phyloP scores from a whole-genome alignment of 495 filamentous ascomycete genomes.

The Rostrohypoxylon terebratum region DNA sequence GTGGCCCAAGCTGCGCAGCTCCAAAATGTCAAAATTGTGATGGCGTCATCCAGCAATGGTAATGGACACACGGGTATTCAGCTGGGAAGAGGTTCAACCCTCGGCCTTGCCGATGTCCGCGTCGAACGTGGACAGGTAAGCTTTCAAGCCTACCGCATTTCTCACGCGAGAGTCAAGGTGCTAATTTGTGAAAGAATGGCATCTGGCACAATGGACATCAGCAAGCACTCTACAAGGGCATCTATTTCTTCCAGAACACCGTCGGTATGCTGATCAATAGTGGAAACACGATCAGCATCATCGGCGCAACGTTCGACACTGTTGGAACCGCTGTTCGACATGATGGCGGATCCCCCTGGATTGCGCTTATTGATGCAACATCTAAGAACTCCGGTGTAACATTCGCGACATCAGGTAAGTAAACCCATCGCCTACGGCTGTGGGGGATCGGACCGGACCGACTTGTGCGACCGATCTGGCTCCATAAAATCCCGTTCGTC shows the following conservation, averaged over 20 bases:
- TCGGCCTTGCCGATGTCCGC: slow-evolving; percentile 52
- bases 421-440: background rate
- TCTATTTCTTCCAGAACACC: slow-evolving; percentile 68
- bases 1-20: slow-evolving; percentile 73
- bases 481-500: background rate
- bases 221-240: slow-evolving; percentile 76
- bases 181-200: slow-evolving; percentile 51
- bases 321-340: slow-evolving; percentile 69
- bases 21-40: slow-evolving; percentile 76
- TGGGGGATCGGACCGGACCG: background rate
- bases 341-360: slow-evolving; percentile 57
- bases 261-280: slow-evolving; percentile 72
- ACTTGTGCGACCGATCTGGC: background rate
- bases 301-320: slow-evolving; percentile 62
- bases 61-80: slow-evolving; percentile 72
- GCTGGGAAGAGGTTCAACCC: slow-evolving; percentile 65
- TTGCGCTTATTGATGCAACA: slow-evolving; percentile 54
- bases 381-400: slow-evolving; percentile 57
- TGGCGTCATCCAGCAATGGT: slow-evolving; percentile 60
- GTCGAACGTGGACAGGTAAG: slow-evolving; percentile 54
- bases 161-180: background rate
- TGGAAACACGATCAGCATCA: slow-evolving; percentile 66
- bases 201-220: slow-evolving; percentile 72
- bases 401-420: slow-evolving; percentile 50
- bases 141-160: background rate